Base-by-base conservation (phyloP, 2,329 filamentous ascomycete species). In the Daldinia sp. region DNA sequence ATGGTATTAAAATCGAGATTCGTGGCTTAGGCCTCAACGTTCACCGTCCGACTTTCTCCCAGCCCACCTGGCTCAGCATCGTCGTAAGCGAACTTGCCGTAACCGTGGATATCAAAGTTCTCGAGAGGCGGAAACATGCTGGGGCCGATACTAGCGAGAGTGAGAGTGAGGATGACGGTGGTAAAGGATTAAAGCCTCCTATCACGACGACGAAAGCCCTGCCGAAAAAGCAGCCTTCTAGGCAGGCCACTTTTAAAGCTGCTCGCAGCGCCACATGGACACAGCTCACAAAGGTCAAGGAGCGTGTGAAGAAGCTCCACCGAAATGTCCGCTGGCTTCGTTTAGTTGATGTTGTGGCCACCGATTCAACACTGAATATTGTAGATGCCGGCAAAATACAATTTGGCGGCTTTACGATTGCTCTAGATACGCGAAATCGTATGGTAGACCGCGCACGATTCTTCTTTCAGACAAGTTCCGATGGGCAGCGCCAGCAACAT, bases 51-150 rank as follows among this genome's bases (percentile, higher is more conserved):
- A 98, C 95, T 4, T 98, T 99, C 78, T 93, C 94, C 47, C 93
- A 98, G 76, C 95, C 95, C 43, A 98, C 96, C 66, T 98, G 94
- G 93, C 82, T 97, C 71, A 98, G 94, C 76, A 83, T 99, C 51
- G 91, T 95, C 7, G 79, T 99, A 62, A 92, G 88, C 72, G 95
- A 97, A 74, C 82, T 97, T 50, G 91, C 89, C 50, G 84, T 99
- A 51, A 96, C 92, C 0, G 77, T 98, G 41, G 92, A 99, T 74
- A 81, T 93, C 45, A 85, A 86, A 63, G 85, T 87, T 48, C 77
- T 95, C 39, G 85, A 86, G 68, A 79, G 79, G 23, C 80, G 80
- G 55, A 84, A 82, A 68, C 59, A 73, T 27, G 70, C 63, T 13
- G 75, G 72, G 5, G 73, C 75, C 8, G 74, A 73, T 47, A 61